A percentile compares a stretch with the other conserved stretches of the same genome.
Conservation (phyloP, 2,329 filamentous ascomycete species). For the Cercospora zeina region DNA sequence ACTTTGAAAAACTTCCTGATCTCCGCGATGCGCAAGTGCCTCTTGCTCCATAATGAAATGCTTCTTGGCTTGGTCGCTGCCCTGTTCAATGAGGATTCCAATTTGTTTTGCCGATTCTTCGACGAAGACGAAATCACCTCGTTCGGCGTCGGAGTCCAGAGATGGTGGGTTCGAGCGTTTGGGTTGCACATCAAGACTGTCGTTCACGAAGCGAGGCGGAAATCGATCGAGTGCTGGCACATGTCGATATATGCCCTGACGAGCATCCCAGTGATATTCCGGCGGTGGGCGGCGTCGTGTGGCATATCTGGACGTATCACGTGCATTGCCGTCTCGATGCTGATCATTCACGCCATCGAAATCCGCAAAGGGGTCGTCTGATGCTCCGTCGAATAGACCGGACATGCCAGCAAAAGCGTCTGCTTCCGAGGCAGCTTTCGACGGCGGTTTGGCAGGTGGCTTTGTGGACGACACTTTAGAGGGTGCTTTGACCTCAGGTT, state of each 20-base stretch:
- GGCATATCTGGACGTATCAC: neutral
- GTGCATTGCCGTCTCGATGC: neutral
- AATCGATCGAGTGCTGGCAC: neutral
- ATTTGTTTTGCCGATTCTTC: constrained; percentile 24
- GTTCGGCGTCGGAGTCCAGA: neutral
- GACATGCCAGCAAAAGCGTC: constrained; percentile 33
- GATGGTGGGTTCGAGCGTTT: neutral
- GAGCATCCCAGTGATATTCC: constrained; percentile 15
- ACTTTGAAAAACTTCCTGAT: constrained; percentile 21
- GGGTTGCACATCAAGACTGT: constrained; percentile 15
- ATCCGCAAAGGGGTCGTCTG: constrained; percentile 26
- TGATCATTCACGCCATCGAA: constrained; percentile 17
- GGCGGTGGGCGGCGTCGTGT: constrained; percentile 7
- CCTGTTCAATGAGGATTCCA: constrained; percentile 14
- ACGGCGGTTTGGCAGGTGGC: constrained; percentile 21
- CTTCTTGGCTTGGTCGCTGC: constrained; percentile 20
- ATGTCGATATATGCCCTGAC: constrained; percentile 12
- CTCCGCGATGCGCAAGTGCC: constrained; percentile 17
- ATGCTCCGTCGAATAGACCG: constrained; percentile 41
- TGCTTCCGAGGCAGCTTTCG: constrained; percentile 21
- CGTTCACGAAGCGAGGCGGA: neutral
- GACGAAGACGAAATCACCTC: constrained; percentile 24
- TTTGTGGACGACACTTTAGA: constrained; percentile 18
- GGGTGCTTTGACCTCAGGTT: constrained; percentile 19
- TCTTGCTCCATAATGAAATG: constrained; percentile 22